Conservation (phyloP, 306 rosid genomes). For the Cucumis melo region DNA sequence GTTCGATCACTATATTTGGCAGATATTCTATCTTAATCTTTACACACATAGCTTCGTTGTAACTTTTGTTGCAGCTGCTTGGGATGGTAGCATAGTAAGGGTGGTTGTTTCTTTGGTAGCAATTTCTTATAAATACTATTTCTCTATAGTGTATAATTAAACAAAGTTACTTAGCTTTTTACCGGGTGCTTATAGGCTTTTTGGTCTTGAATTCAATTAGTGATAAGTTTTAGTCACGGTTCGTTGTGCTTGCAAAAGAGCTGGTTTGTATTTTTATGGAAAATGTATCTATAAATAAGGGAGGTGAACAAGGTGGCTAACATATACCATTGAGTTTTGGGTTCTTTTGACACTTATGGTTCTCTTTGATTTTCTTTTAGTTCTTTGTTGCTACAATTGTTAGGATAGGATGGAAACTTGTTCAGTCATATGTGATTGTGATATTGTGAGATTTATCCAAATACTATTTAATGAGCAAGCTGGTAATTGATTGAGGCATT, state of each 20-base stretch:
- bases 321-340: neutral
- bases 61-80: no score
- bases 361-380: neutral
- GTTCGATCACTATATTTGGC: no score
- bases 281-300: neutral
- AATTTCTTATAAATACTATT: no score
- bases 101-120: no score
- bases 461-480: no score
- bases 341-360: neutral
- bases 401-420: neutral
- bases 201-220: neutral
- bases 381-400: neutral
- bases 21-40: no score
- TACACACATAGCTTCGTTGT: no score
- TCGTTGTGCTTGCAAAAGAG: neutral
- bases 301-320: neutral
- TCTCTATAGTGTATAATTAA: no score
- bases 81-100: no score
- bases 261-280: neutral
- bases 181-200: neutral
- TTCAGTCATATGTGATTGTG: neutral
- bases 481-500: no score
- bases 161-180: no score
- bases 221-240: neutral
- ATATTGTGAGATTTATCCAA: no score